Conservation (phyloP, 2,329 filamentous ascomycete species). For the Magnaporthiopsis rhizophila region DNA sequence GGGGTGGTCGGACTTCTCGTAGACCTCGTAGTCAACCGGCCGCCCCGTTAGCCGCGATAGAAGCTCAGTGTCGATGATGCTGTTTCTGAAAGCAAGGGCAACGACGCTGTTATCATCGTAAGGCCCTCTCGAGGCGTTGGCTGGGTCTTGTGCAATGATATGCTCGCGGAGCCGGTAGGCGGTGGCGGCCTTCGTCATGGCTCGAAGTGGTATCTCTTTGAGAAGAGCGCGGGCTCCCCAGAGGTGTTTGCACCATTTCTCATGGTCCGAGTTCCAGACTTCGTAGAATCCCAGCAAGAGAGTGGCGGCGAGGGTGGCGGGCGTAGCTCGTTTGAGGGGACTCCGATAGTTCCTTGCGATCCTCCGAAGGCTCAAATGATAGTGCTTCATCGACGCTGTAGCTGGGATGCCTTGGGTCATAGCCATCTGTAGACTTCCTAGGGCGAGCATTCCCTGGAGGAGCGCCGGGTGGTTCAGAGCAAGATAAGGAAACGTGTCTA, state of each 20-base stretch:
- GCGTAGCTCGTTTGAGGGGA: conserved; percentile 58
- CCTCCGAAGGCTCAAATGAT: conserved; percentile 74
- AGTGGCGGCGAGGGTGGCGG: conserved; percentile 80
- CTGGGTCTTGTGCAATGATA: not conserved
- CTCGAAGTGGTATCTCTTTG: conserved; percentile 69
- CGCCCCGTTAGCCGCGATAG: conserved; percentile 32
- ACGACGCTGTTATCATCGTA: not conserved
- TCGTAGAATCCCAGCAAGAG: conserved; percentile 86
- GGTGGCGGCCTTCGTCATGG: conserved; percentile 65
- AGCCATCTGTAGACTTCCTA: conserved; percentile 82
- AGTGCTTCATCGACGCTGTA: conserved; percentile 83
- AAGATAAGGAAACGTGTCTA: conserved; percentile 73
- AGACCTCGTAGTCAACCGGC: conserved; percentile 28
- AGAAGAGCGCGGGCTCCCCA: conserved; percentile 77
- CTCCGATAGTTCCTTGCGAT: conserved; percentile 69
- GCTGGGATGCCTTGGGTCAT: conserved; percentile 66
- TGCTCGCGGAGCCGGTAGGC: conserved; percentile 41
- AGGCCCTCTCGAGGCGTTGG: not conserved
- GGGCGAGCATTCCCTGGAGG: conserved; percentile 81
- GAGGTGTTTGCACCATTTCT: conserved; percentile 91
- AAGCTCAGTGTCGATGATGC: conserved; percentile 29
- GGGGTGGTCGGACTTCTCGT: conserved; percentile 19
- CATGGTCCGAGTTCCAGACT: conserved; percentile 87
- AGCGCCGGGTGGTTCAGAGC: conserved; percentile 80
- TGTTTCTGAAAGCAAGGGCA: not conserved